Conservation (phyloP, 202 grass and related monocot species). For the Hordeum pubiflorum region DNA sequence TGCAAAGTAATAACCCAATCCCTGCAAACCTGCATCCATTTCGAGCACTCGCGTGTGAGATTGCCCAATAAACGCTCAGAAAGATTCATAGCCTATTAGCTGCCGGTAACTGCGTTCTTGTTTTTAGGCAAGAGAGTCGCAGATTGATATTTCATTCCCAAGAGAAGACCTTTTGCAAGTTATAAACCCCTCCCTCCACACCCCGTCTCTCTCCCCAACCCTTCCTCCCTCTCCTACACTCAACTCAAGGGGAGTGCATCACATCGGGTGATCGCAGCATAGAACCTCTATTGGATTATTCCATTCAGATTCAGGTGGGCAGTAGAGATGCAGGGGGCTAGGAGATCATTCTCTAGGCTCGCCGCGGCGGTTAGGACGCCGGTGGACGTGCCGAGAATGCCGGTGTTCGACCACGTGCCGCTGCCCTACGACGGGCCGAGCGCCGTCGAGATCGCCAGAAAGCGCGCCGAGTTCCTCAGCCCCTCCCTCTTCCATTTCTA, state of each 20-base stretch:
- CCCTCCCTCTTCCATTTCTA: slow-evolving; percentile 80
- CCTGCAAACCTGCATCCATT: not conserved
- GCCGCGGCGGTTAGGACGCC: slow-evolving; percentile 19
- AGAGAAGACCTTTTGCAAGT: not conserved
- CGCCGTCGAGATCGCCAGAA: slow-evolving; percentile 58
- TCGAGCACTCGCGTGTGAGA: not conserved
- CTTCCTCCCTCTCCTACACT: not conserved
- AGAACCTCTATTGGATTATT: not conserved
- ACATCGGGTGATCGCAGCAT: too few relatives aligned
- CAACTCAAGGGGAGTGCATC: not conserved
- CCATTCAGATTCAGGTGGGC: not conserved
- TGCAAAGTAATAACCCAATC: not conserved
- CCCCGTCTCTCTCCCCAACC: not conserved
- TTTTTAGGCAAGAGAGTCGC: not conserved
- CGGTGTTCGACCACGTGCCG: slow-evolving; percentile 58
- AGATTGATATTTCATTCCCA: not conserved
- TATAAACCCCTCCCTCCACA: slow-evolving; percentile 18
- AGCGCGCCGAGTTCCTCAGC: slow-evolving; percentile 79
- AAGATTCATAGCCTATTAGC: not conserved
- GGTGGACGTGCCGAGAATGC: slow-evolving; percentile 42
- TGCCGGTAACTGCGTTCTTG: not conserved
- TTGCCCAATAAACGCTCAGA: too few relatives aligned
- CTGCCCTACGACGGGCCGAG: slow-evolving; percentile 58
- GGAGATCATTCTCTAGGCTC: slow-evolving; percentile 34
- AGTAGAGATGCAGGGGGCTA: slow-evolving; percentile 31